A percentile compares a stretch with the other conserved stretches of the same genome.
Conservation (phyloP, 2,329 filamentous ascomycete genomes). For the Microdochium bolleyi region DNA sequence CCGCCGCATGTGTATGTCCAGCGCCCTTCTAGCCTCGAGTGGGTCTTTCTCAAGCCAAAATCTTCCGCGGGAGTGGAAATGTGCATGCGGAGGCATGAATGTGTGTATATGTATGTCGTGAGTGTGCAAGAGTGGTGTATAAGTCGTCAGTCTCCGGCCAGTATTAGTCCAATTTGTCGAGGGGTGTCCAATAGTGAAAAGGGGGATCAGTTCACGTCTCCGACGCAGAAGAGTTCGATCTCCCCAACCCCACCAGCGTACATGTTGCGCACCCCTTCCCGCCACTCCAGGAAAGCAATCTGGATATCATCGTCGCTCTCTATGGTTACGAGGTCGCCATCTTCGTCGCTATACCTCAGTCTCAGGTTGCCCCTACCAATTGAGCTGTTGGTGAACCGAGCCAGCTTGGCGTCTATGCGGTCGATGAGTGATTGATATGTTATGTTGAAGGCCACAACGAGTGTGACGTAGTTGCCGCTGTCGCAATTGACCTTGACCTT, state of each 20-base stretch:
- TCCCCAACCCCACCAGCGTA: constrained; percentile 70
- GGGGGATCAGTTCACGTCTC: constrained; percentile 19
- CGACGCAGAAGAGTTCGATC: constrained; percentile 78
- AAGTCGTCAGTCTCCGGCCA: neutral
- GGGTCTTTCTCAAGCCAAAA: neutral
- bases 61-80: neutral
- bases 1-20: neutral
- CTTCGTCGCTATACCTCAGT: constrained; percentile 84
- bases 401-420: constrained; percentile 91
- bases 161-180: neutral
- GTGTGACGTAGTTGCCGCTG: constrained; percentile 75
- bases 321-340: constrained; percentile 88
- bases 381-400: constrained; percentile 74
- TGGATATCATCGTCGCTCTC: constrained; percentile 95
- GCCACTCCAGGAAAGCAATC: constrained; percentile 91
- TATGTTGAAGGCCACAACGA: constrained; percentile 96
- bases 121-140: neutral
- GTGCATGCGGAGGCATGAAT: neutral
- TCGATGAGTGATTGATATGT: constrained; percentile 90
- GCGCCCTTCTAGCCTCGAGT: neutral
- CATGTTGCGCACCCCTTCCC: constrained; percentile 54
- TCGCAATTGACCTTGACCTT: constrained; percentile 96
- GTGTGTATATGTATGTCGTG: neutral
- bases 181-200: neutral
- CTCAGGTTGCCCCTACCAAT: constrained; percentile 78